Base-by-base conservation (phyloP, 169 alveolate genomes). In the Eimeria tenella region DNA sequence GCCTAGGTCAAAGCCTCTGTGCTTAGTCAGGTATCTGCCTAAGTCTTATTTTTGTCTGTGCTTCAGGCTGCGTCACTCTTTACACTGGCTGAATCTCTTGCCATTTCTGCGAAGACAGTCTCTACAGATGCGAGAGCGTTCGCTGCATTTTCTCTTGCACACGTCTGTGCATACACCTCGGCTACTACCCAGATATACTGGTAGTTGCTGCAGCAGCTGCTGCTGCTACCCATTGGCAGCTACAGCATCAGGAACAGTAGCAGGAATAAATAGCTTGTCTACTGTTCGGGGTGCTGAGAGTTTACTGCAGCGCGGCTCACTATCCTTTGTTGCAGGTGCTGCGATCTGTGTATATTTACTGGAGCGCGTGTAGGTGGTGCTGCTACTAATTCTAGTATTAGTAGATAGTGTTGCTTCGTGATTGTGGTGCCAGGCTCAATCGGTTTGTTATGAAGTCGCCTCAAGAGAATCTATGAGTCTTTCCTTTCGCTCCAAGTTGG, bases 361-460 rank as follows among this genome's bases (percentile, higher is more conserved):
- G n/a, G n/a, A n/a, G n/a, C 11, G 77, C 77, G 10, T 15, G n/a
- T 68, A 21, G 71, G 4, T 62, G 71, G 6, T 62, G 71, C n/a
- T 62, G 71, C 71, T 62, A 23, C 71, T 62, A 23, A 4, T 62
- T 19, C 71, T 63, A 25, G 15, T 63, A 6, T 15, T 68, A 50
- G 53, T 68, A 31, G 77, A 31, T 68, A 15, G 10, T 68, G 77
- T 49, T 21, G 52, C 77, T 19, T 1, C 77, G 42, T 68, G 77
- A 31, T 68, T 31, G 25, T 42, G 84, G 23, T 50, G 42, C 49
- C 86, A 77, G 86, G 86, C 86, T 4, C 86, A 77, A 65, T 77
- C 86, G 9, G 86, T 77, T 52, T 77, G 86, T 53, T 77, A 77
- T 53, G 86, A 77, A n/a, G 86, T 77, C 5, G 86, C 86, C 68